Percentiles rank a stretch among this genome's conserved stretches.
Conservation (phyloP, 345 rosid genomes). For the Ricinus communis region DNA sequence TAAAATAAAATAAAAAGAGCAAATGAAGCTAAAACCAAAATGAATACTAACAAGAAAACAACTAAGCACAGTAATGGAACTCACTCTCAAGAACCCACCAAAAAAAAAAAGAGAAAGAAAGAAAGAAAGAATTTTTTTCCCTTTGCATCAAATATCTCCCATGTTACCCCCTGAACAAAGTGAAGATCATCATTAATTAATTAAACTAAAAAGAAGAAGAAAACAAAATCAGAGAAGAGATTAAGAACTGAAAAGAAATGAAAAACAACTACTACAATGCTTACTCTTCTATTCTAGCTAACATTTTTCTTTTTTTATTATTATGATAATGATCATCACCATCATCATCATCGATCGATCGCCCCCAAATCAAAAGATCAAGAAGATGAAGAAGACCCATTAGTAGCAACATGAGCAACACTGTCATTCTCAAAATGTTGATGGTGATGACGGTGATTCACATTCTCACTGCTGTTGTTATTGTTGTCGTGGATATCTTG, state of each 20-base stretch:
- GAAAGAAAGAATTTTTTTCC: constrained; percentile 19
- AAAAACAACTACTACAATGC: constrained; percentile 18
- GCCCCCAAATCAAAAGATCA: constrained; percentile 2
- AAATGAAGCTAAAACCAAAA: background rate
- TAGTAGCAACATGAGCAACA: constrained; percentile 18
- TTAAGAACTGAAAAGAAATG: background rate
- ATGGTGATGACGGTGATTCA: constrained; percentile 6
- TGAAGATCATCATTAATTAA: constrained; percentile 36
- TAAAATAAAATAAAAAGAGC: too few relatives aligned
- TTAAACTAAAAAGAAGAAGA: constrained; percentile 20
- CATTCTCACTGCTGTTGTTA: constrained; percentile 10
- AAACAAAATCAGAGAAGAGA: constrained; percentile 14
- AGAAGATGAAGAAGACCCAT: constrained; percentile 37
- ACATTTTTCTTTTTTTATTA: too few relatives aligned
- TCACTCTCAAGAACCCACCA: background rate
- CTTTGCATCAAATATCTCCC: constrained; percentile 32
- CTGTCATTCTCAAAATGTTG: constrained; percentile 18
- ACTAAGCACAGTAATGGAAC: background rate
- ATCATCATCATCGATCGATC: background rate
- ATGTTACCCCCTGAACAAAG: constrained; percentile 36
- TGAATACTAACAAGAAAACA: background rate
- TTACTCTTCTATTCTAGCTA: constrained; percentile 27
- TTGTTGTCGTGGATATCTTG: constrained; percentile 2
- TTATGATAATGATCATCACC: too few relatives aligned
- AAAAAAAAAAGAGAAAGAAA: background rate